Evolutionary conservation across 2,329 filamentous ascomycete genomes (phyloP), one percentile per base, ranked within the genome.

Genomic region (Eurotiales sp.): DNA sequence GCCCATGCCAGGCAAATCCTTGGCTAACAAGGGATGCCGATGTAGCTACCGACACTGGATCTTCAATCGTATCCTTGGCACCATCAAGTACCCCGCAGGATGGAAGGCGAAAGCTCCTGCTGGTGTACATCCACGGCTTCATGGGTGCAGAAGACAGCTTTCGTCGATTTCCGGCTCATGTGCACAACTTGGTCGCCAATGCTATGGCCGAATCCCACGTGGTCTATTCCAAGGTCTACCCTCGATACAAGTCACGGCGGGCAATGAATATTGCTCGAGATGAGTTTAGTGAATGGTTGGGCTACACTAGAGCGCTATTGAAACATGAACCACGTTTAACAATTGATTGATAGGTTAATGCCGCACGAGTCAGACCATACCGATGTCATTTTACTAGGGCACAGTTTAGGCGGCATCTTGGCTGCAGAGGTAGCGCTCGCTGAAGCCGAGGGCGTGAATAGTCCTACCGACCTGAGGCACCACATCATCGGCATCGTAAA

Each of bases 61-160:
- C 48, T 17, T 56, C 52, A 14, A 25, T 34, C 10, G 12, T 30
- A 4, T 52, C 52, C 14, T 40, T 56, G 6, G 47, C 32, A 5
- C 48, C 46, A 19, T 23, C 30, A 19, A 30, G 22, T 10, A 36
- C 14, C 11, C 27, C 32, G n/a, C n/a, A n/a, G 23, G 52, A 51
- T 42, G 48, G 52, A 27, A 32, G 52, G 41, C 72, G 82, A 45
- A 79, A 76, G 22, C 75, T 96, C 21, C 77, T 96, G 1, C 66
- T 95, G 19, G 75, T 96, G 48, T 96, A 90, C 65, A 84, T 96
- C 51, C 91, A 96, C 72, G 90, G 91, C 55, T 96, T 95, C 71
- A 86, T 93, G 78, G 90, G 91, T 46, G 86, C 88, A 54, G 88
- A 93, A 67, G 86, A 87, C 27, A 95, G 88, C 52, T 96, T 96